Evolutionary conservation across 2,329 filamentous ascomycete species (phyloP), one percentile per base, ranked within the genome.

Genomic region (Stromatinia cepivora): DNA sequence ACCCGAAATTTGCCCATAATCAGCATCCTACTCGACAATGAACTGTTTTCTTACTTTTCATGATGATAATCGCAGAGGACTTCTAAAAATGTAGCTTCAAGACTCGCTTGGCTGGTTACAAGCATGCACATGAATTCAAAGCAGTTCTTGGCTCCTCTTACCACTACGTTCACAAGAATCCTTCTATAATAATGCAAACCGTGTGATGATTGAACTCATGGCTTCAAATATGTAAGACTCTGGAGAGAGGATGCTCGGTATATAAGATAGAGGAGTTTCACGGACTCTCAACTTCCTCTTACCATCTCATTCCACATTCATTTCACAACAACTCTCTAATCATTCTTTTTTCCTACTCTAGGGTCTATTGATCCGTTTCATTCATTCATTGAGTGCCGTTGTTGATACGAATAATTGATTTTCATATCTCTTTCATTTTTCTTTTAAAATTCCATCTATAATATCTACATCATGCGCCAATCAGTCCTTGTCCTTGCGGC

Each of bases 351-450:
- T 62, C 10, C 11, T 63, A 39, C 54, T 8, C 36, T 28, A 68
- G 66, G 66, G 17, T 68, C 48, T 13, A 45, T 63, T 64, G 66
- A 36, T 68, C 66, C 57, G 66, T 63, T 68, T 54, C 66, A 54
- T 63, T 68, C 66, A 45, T 68, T 68, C 34, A 28, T 45, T 45
- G 57, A 34, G 53, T 45, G 36, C 34, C 54, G 57, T 53, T 61
- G 10, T 48, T 68, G 34, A 68, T 68, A 39, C 22, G 13, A 64
- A 25, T 54, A 63, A 39, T 22, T 10, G 8, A 39, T 25, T 28
- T 63, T 36, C 22, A 34, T 3, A 39, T 45, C 7, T 28, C 36
- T 22, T 46, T 25, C 36, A 45, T 54, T 36, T 10, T 28, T 22
- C 25, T 20, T 34, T 42, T 13, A 22, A 45, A 28, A 45, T 17